Conservation (phyloP, 73 alveolate genomes). For the Paramecium biaurelia region DNA sequence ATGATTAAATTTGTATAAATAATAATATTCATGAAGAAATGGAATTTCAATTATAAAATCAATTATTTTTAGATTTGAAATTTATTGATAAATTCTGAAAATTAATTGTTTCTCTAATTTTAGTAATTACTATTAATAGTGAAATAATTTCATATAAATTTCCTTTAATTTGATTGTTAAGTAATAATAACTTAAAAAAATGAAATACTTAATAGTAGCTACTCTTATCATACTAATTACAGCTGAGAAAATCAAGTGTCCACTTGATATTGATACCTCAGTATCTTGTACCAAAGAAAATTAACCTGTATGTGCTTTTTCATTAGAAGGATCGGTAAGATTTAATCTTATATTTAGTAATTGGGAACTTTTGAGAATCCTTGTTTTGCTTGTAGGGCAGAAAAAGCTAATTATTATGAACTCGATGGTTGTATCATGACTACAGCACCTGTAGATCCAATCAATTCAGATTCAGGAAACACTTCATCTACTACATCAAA, state of each 20-base stretch:
- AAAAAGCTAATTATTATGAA: not conserved
- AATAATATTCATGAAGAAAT: not conserved
- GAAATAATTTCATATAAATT: not conserved
- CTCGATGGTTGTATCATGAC: not conserved
- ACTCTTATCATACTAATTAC: not conserved
- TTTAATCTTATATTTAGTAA: not conserved
- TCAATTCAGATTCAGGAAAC: not conserved
- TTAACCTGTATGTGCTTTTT: not conserved
- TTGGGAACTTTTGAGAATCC: not conserved
- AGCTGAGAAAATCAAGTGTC: not conserved
- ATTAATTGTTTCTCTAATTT: not conserved
- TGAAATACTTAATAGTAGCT: not conserved
- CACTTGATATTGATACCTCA: not conserved
- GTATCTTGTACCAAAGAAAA: not conserved
- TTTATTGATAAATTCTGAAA: not conserved
- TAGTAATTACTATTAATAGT: conserved; percentile 8
- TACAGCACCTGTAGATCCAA: not conserved
- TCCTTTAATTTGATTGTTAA: not conserved
- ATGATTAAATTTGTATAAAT: too few species aligned
- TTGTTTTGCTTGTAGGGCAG: not conserved
- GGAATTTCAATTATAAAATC: not conserved
- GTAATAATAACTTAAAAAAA: not conserved
- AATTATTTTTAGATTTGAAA: not conserved
- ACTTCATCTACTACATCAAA: not conserved
- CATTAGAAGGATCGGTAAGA: not conserved